Conservation (phyloP, 208 protist species). For the Trypanosoma caninum region DNA sequence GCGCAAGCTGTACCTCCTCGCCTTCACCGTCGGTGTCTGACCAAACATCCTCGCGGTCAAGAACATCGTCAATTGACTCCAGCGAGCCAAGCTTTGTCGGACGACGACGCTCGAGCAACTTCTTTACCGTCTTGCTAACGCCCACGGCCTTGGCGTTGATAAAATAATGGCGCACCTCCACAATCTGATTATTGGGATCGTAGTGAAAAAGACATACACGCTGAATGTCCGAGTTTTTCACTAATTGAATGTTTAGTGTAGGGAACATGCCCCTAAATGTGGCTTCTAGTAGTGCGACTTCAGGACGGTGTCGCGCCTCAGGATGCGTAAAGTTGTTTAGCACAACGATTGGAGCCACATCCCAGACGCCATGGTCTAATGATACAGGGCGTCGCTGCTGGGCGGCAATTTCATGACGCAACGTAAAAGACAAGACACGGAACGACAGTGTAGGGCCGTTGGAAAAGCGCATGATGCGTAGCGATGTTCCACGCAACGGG, state of each 20-base stretch:
- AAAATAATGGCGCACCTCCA: conserved; percentile 91
- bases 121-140: conserved; percentile 82
- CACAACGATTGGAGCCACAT: conserved; percentile 85
- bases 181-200: conserved; percentile 76
- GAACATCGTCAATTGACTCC: conserved; percentile 73
- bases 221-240: conserved; percentile 81
- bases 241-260: conserved; percentile 71
- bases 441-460: conserved; percentile 90
- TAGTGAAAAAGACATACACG: conserved; percentile 88
- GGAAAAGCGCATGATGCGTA: conserved; percentile 90
- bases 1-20: conserved; percentile 83
- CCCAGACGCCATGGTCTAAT: conserved; percentile 61
- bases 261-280: conserved; percentile 87
- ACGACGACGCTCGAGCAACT: conserved; percentile 79
- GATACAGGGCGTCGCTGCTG: conserved; percentile 65
- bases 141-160: conserved; percentile 76
- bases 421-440: conserved; percentile 84
- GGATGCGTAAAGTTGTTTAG: conserved; percentile 92
- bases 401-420: conserved; percentile 76
- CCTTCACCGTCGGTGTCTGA: conserved; percentile 91
- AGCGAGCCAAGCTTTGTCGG: conserved; percentile 78
- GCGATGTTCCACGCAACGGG: conserved; percentile 73
- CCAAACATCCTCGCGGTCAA: conserved; percentile 81
- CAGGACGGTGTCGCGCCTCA: conserved; percentile 47
- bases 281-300: conserved; percentile 78